Evolutionary conservation across 306 rosid genomes (phyloP).

Genomic region (Gastrolobium bilobum): DNA sequence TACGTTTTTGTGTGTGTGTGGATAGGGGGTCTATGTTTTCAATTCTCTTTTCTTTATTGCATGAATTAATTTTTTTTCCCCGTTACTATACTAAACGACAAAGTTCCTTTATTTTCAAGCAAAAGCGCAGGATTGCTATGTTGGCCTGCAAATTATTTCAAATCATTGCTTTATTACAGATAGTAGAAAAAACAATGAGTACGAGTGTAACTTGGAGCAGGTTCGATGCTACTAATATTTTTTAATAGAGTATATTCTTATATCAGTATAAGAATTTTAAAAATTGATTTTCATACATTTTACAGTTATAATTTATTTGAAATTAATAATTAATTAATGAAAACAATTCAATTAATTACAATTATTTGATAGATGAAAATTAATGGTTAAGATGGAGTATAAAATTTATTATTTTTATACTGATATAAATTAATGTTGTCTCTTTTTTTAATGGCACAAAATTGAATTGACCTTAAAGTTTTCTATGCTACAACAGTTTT

Average conservation of each 20-base stretch:
- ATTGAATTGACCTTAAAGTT: background rate
- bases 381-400: no score
- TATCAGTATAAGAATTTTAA: no score
- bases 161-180: constrained; percentile 29
- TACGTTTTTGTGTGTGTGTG: background rate
- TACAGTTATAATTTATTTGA: no score
- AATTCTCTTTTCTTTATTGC: background rate
- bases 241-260: no score
- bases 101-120: constrained; percentile 18
- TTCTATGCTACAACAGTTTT: background rate
- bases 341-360: no score
- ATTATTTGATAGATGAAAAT: no score
- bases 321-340: no score
- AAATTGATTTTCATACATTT: no score
- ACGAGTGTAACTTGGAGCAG: background rate
- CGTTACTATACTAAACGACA: constrained; percentile 12
- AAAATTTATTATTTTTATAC: no score
- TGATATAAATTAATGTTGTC: no score
- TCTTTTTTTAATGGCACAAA: background rate
- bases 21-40: background rate
- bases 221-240: background rate
- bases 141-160: constrained; percentile 28
- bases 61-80: background rate
- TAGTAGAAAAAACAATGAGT: background rate
- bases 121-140: constrained; percentile 24